Evolutionary conservation across 805 yeast species (phyloP), one percentile per base, ranked within the genome.

Genomic region (Yamadazyma paraphyllophila): DNA sequence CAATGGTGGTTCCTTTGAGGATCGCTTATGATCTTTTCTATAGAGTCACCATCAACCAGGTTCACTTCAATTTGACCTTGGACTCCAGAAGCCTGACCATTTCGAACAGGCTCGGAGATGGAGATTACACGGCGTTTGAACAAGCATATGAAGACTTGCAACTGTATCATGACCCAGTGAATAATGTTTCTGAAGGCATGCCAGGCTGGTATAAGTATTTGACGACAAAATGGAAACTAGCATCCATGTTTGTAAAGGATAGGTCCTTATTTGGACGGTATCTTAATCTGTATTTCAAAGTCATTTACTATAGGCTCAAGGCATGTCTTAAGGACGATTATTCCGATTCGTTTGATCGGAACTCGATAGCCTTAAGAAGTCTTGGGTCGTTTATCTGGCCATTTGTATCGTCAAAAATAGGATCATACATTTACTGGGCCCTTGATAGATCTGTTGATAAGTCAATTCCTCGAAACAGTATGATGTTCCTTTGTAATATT

Each of bases 331-430:
- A 50, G 20, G 54, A 66, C 43, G 74, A 71, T 52, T 71, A 62
- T 49, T 63, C 74, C 5, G 24, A 50, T 2, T 43, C 61, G 2
- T 51, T 66, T 7, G 42, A 59, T 2, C 36, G 44, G 17, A 55
- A 53, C 16, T 66, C 69, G 15, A 45, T 53, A 4, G 52, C 66
- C 1, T 49, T 68, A 11, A 47, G 65, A 30, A 51, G 58, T 8
- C 42, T 68, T 12, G 61, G 74, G 10, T 66, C 75, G 2, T 20
- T 66, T n/a, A 13, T 63, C 33, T 71, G 76, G 76, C 76, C 76
- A 11, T 66, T 60, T 44, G 31, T 63, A 10, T 61, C 71, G 7
- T 60, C 73, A 0, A 64, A 65, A 41, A 26, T 67, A 2, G 75
- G 76, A 1, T 39, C 39, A 14, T 27, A 61, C 5, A 44, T 70